phyloP scores from a whole-genome alignment of 169 alveolate genomes.

The Besnoitia besnoiti region DNA sequence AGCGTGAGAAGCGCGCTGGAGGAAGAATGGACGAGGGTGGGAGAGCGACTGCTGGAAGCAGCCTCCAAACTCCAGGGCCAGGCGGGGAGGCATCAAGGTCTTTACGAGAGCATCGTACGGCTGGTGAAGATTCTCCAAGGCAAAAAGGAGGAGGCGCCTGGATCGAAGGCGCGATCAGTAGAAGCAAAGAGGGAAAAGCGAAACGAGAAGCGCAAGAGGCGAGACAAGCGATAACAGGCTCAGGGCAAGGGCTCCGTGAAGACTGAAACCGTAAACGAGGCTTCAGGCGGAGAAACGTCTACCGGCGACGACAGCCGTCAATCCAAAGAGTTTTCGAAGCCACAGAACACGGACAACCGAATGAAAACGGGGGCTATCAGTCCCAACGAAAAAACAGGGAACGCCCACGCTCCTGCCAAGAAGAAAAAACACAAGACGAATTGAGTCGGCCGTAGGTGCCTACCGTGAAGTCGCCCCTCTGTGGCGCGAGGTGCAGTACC shows the following conservation, averaged over 20 bases:
- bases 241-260: background rate
- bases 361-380: background rate
- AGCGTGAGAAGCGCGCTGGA: background rate
- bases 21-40: background rate
- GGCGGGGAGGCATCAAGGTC: background rate
- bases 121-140: background rate
- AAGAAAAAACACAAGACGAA: background rate
- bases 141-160: background rate
- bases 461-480: too few species aligned
- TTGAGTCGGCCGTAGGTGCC: too few species aligned
- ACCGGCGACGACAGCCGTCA: background rate
- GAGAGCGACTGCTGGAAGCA: background rate
- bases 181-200: background rate
- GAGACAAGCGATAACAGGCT: background rate
- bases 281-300: background rate
- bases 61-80: background rate
- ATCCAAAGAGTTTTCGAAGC: background rate
- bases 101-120: background rate
- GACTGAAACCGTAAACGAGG: too few species aligned
- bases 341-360: background rate
- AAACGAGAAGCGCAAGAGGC: background rate
- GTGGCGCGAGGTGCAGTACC: too few species aligned
- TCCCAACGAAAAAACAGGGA: background rate
- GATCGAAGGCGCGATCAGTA: too few species aligned
- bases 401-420: background rate